Percentiles rank a stretch among this genome's conserved stretches.
Conservation (phyloP, 495 filamentous ascomycete genomes). For the Schizothecium vesticola region DNA sequence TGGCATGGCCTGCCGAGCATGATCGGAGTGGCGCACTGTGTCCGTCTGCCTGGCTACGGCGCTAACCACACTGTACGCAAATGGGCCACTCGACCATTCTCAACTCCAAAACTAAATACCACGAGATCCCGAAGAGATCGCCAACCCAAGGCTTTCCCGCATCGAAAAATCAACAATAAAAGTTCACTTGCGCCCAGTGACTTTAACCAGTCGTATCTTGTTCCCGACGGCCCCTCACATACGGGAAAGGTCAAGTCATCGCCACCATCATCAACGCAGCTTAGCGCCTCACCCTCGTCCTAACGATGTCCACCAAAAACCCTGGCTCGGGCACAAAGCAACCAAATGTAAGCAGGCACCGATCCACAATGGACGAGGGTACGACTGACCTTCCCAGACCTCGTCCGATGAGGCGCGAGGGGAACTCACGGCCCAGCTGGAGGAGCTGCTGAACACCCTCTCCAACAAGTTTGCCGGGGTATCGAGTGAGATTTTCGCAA, state of each 20-base stretch:
- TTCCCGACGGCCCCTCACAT: neutral
- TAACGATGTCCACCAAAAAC: constrained; percentile 26
- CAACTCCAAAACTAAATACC: neutral
- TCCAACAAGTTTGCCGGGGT: constrained; percentile 77
- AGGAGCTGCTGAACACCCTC: constrained; percentile 78
- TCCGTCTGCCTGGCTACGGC: neutral
- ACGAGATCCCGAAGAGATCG: neutral
- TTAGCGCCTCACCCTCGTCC: neutral
- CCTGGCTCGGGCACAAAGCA: constrained; percentile 25
- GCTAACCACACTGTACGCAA: neutral
- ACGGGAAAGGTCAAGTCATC: neutral
- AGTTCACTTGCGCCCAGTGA: neutral
- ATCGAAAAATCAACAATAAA: neutral
- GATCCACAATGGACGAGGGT: neutral
- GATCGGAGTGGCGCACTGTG: neutral
- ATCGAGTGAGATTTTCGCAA: constrained; percentile 78
- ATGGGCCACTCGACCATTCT: neutral
- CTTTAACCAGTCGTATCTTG: neutral
- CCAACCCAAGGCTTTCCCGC: neutral
- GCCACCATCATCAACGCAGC: neutral
- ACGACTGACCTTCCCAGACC: constrained; percentile 17
- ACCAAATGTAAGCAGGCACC: constrained; percentile 25
- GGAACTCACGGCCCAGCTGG: constrained; percentile 71
- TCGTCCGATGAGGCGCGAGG: constrained; percentile 38
- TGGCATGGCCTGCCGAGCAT: neutral